phyloP scores from a whole-genome alignment of 176 grass and related monocot species.

The Tuctoria greenei region DNA sequence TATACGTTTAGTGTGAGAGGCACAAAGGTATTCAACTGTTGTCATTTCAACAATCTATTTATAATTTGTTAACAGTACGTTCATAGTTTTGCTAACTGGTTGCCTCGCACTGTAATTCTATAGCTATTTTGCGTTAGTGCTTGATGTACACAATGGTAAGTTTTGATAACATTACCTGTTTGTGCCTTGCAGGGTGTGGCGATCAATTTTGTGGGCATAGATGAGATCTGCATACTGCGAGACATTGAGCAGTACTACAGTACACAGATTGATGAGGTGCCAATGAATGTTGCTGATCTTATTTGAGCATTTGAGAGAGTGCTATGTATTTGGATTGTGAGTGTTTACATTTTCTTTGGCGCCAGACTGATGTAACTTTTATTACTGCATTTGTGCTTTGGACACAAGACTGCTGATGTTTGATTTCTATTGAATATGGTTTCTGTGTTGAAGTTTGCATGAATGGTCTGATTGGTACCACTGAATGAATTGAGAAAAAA shows the following conservation, averaged over 20 bases:
- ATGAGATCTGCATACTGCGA: constrained; percentile 91
- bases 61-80: too few species aligned
- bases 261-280: constrained; percentile 99
- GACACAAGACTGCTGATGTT: too few species aligned
- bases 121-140: background rate
- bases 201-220: constrained; percentile 95
- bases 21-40: too few species aligned
- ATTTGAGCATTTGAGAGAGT: constrained; percentile 48
- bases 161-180: background rate
- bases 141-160: background rate
- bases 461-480: too few species aligned
- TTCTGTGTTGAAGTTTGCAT: too few species aligned
- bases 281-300: constrained; percentile 95
- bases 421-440: too few species aligned
- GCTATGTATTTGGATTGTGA: background rate
- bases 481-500: too few species aligned
- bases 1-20: too few species aligned
- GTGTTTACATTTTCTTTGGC: background rate
- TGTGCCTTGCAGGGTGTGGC: constrained; percentile 79
- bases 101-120: background rate
- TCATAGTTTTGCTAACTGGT: too few species aligned
- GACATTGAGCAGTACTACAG: constrained; percentile 99
- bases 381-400: background rate
- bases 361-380: background rate
- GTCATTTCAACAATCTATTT: too few species aligned